phyloP scores from a whole-genome alignment of 805 yeast species.

The Nakazawaea pomicola region DNA sequence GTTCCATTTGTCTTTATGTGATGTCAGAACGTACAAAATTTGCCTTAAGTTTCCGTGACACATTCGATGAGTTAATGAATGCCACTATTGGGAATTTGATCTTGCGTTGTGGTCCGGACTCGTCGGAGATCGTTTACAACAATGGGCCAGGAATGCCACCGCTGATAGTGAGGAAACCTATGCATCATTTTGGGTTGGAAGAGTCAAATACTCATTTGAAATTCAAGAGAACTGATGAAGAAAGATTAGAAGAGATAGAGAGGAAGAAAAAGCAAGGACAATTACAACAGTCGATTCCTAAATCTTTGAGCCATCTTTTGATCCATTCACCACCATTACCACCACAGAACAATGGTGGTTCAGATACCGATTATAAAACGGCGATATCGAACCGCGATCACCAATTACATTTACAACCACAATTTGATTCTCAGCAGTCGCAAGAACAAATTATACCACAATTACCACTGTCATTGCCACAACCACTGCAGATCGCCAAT shows the following conservation, averaged over 20 bases:
- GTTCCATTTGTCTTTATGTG: constrained; percentile 58
- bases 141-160: constrained; percentile 53
- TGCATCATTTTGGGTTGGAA: constrained; percentile 30
- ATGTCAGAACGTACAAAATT: constrained; percentile 63
- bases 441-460: too few species aligned
- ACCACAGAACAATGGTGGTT: too few species aligned
- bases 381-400: too few species aligned
- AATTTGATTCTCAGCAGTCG: too few species aligned
- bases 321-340: constrained; percentile 33
- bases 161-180: constrained; percentile 44
- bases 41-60: constrained; percentile 58
- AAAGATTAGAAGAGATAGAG: constrained; percentile 41
- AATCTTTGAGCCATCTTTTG: constrained; percentile 45
- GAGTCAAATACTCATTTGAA: constrained; percentile 17
- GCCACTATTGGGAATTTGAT: constrained; percentile 61
- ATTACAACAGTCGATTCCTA: constrained; percentile 50
- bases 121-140: constrained; percentile 48
- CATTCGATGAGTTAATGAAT: constrained; percentile 61
- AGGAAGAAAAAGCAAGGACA: constrained; percentile 43
- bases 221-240: constrained; percentile 30
- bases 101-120: constrained; percentile 59
- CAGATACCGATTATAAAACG: too few species aligned
- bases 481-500: constrained; percentile 1
- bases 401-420: too few species aligned
- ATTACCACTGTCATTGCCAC: too few species aligned